phyloP scores from a whole-genome alignment of 2,329 filamentous ascomycete species.

The Scedosporium apiospermum region DNA sequence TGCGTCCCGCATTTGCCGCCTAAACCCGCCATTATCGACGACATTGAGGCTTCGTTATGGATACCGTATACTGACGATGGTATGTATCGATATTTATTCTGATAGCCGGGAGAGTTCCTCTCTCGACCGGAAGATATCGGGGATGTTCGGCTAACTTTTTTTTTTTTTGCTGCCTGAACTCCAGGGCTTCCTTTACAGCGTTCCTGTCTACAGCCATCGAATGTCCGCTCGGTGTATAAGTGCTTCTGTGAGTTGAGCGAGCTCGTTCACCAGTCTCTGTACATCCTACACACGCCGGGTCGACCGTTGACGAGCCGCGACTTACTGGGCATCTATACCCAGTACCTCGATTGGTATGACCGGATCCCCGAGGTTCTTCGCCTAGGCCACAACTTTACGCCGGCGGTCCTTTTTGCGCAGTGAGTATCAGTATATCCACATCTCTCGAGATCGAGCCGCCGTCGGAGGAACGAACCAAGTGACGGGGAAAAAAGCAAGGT shows the following conservation, averaged over 20 bases:
- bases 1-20: constrained; percentile 45
- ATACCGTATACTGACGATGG: constrained; percentile 50
- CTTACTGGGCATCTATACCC: constrained; percentile 54
- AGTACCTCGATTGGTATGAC: constrained; percentile 65
- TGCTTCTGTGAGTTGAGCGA: constrained; percentile 65
- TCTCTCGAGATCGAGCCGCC: too few relatives aligned
- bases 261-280: constrained; percentile 61
- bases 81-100: constrained; percentile 20
- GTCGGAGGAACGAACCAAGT: too few relatives aligned
- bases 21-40: constrained; percentile 50
- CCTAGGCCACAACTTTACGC: constrained; percentile 60
- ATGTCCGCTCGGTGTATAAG: constrained; percentile 58
- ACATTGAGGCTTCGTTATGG: constrained; percentile 51
- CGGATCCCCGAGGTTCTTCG: constrained; percentile 54
- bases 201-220: constrained; percentile 53
- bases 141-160: background rate
- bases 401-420: constrained; percentile 66
- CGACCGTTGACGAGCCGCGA: constrained; percentile 54
- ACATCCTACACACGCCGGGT: constrained; percentile 62
- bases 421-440: constrained; percentile 32
- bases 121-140: background rate
- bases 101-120: background rate
- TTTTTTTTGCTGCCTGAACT: constrained; percentile 7
- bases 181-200: constrained; percentile 42
- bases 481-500: too few relatives aligned